Evolutionary conservation across 371 early-diverging fungal species (phyloP), one percentile per base, ranked within the genome.

Genomic region (Cokeromyces recurvatus): DNA sequence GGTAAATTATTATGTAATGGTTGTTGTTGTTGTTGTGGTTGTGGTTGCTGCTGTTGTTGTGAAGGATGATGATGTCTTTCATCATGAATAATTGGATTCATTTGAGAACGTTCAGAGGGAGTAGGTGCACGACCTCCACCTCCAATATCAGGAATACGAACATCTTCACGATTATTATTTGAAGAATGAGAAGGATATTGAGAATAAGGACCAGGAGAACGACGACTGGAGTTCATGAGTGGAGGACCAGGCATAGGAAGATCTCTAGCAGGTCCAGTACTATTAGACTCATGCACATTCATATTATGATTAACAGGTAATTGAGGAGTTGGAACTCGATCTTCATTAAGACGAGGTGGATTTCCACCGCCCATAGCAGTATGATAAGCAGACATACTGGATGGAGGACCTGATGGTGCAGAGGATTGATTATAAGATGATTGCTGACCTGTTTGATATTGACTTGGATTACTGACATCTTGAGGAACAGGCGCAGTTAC

Each of bases 391-490:
- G 68, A 65, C 66, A 68, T 68, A 21, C 69, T 65, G 10, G 62
- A 59, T 2, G 65, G 57, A 36, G 69, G 63, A 3, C 65, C 62
- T 8, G 47, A 46, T 12, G 69, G 66, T 23, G 55, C 69, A 12
- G 58, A 56, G n/a, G n/a, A n/a, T 37, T 62, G 60, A 43, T 23
- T 41, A 34, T 45, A 55, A 16, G 66, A 53, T 1, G 51, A 52
- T 15, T 61, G 55, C n/a, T 32, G 32, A 16, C 57, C 61, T 36
- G 48, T 66, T 47, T 68, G 68, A 45, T 73, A 73, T 52, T 68
- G 73, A 23, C 64, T 68, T n/a, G 73, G 73, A 38, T 73, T 73
- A 34, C 77, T 81, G 37, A 82, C 78, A 57, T 82, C 85, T 48
- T 78, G 81, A 25, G 81, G 84, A 4, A 70, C 69, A 24, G 82